Evolutionary conservation across 805 yeast species (phyloP), one percentile per base, ranked within the genome.

Genomic region (Komagataella phaffii): DNA sequence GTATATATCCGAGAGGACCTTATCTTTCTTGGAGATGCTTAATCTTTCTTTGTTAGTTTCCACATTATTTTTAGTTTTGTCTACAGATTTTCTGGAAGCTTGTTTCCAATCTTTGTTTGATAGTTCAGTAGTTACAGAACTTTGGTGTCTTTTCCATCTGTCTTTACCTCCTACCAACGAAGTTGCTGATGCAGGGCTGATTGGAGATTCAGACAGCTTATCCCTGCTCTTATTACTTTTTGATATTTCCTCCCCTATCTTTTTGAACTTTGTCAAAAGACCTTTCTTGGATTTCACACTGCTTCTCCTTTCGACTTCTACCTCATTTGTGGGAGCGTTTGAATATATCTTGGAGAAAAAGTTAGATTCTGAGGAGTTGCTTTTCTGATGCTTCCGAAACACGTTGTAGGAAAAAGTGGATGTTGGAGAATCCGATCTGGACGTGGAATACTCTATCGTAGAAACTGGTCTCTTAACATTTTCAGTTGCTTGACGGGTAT

Each of bases 321-420:
- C 65, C 50, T 24, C 19, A 47, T 30, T n/a, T 50, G 48, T 43
- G 50, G 50, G 30, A 66, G 61, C 10, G 74, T 67, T 49, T 72
- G 70, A 51, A 68, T 69, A 54, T 68, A 70, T 21, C 68, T 53
- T 17, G 67, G 66, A 71, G 52, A 72, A 63, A 1, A 71, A 52
- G 0, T 80, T 72, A 1, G 80, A 71, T 52, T 79, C 84, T 0
- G 83, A 76, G 0, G 86, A 80, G 49, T 74, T 76, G n/a, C 83
- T 75, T 52, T 85, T 74, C 49, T 76, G 73, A 58, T 82, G 88
- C 55, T 81, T 75, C 56, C 85, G 70, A 66, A 83, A 83, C 50
- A 83, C 72, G 24, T 76, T 75, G 44, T 67, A 67, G 0, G 68
- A 64, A 2, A 73, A 71, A 3, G 74, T 67, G 14, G 65, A 50